Evolutionary conservation across 1,284 basidiomycete species (phyloP).

Genomic region (Spongiforma sp.): DNA sequence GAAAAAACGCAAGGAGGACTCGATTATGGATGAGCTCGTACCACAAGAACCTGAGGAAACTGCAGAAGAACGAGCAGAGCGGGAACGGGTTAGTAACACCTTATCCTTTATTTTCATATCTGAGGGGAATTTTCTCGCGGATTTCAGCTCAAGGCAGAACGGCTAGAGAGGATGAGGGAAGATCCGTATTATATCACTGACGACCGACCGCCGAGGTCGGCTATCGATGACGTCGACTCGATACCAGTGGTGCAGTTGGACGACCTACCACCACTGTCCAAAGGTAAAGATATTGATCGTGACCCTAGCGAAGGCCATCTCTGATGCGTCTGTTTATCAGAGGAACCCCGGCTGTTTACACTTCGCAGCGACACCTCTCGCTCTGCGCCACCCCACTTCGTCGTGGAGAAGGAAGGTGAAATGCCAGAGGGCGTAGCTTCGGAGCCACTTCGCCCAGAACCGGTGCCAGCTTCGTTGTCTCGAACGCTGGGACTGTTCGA

Average conservation of each 20-base stretch:
- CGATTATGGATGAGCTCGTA: conserved; percentile 36
- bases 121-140: not conserved
- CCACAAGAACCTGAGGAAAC: conserved; percentile 50
- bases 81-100: conserved; percentile 56
- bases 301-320: not conserved
- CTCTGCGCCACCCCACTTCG: conserved; percentile 45
- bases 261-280: conserved; percentile 53
- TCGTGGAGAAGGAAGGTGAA: conserved; percentile 82
- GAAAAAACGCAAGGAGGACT: conserved; percentile 38
- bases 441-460: conserved; percentile 25
- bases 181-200: conserved; percentile 91
- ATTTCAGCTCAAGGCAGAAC: conserved; percentile 71
- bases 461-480: conserved; percentile 30
- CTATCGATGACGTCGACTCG: conserved; percentile 72
- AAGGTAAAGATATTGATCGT: conserved; percentile 34
- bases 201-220: conserved; percentile 49
- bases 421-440: conserved; percentile 72
- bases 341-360: conserved; percentile 45
- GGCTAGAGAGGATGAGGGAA: conserved; percentile 74
- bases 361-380: conserved; percentile 42
- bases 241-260: conserved; percentile 88
- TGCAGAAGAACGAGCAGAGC: conserved; percentile 59
- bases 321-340: conserved; percentile 21
- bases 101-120: not conserved
- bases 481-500: conserved; percentile 35